Conservation (phyloP, 495 filamentous ascomycete species). For the Neurospora sp. region DNA sequence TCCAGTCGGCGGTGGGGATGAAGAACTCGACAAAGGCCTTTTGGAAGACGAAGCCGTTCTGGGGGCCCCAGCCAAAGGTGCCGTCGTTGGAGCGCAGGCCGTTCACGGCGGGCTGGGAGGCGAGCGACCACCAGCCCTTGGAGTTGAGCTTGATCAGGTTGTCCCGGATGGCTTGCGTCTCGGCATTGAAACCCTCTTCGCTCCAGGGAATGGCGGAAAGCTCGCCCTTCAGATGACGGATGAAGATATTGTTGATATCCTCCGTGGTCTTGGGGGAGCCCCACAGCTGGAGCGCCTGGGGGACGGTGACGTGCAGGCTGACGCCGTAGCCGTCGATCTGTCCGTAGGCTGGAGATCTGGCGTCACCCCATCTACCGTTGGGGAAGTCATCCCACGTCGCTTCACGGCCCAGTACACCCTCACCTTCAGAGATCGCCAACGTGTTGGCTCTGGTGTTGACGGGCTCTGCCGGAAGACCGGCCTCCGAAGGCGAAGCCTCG, state of each 20-base stretch:
- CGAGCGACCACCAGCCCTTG: constrained; percentile 92
- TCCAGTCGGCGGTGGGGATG: constrained; percentile 61
- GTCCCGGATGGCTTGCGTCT: constrained; percentile 68
- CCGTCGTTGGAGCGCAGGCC: constrained; percentile 62
- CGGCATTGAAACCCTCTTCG: constrained; percentile 76
- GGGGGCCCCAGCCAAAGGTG: constrained; percentile 92
- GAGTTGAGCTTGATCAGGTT: constrained; percentile 65
- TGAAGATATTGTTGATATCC: constrained; percentile 73
- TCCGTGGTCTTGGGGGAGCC: constrained; percentile 54
- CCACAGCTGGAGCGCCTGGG: constrained; percentile 75
- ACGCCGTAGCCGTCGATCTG: constrained; percentile 95
- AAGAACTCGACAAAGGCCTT: constrained; percentile 98
- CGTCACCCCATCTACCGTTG: constrained; percentile 94
- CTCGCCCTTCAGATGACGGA: constrained; percentile 64
- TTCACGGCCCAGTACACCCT: constrained; percentile 82
- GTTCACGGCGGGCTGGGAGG: constrained; percentile 92
- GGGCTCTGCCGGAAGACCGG: constrained; percentile 47
- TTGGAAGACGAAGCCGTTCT: constrained; percentile 90
- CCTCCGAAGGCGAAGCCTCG: constrained; percentile 58
- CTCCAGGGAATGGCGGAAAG: constrained; percentile 81
- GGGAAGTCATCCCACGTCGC: constrained; percentile 99
- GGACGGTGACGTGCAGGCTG: constrained; percentile 68
- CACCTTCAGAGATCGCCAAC: constrained; percentile 84
- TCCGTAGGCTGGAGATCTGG: constrained; percentile 80
- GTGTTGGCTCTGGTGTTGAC: constrained; percentile 65